Evolutionary conservation across 345 rosid genomes (phyloP), one percentile per base, ranked within the genome.

Genomic region (Carallia brachiata): DNA sequence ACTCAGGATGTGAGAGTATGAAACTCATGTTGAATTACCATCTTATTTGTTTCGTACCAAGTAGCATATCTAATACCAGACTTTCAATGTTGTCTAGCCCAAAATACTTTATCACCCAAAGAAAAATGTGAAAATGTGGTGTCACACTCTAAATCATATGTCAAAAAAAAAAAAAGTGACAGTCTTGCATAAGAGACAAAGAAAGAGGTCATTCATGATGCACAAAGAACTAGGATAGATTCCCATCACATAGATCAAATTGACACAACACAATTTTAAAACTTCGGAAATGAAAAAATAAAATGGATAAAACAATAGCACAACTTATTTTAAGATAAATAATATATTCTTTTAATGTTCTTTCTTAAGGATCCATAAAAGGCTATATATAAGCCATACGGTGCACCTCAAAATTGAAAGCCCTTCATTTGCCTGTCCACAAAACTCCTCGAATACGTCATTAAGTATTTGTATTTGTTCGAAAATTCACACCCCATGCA

Each of bases 1-100:
- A 30, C 47, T 47, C n/a, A 39, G 23, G 67, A 47, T 47, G n/a
- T 23, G 31, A 19, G 32, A 56, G 52, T 28, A 31, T 36, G 27
- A 5, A 31, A 39, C 52, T 8, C 18, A 31, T 31, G 23, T 28
- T 36, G 40, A 63, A 65, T 56, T 87, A 94, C 97, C 99, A 95
- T 90, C 82, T 95, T 92, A 57, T 95, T 97, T 5, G 87, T 90
- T 72, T 85, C 97, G 68, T 90, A 92, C 71, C 97, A 86, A 63
- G 88, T 92, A 77, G 96, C 99, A 80, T 92, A 95, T 70, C 99
- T 97, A 73, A 90, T 64, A 59, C 99, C 99, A 2, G 99, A 95
- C 81, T 90, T 95, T 37, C 93, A 82, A 78, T 88, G 99, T 73
- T 85, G 96, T 82, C 99, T 97, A 62, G 96, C 91, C 97, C 97